phyloP scores from a whole-genome alignment of 2,329 filamentous ascomycete species.

The Chaetomium sp. region DNA sequence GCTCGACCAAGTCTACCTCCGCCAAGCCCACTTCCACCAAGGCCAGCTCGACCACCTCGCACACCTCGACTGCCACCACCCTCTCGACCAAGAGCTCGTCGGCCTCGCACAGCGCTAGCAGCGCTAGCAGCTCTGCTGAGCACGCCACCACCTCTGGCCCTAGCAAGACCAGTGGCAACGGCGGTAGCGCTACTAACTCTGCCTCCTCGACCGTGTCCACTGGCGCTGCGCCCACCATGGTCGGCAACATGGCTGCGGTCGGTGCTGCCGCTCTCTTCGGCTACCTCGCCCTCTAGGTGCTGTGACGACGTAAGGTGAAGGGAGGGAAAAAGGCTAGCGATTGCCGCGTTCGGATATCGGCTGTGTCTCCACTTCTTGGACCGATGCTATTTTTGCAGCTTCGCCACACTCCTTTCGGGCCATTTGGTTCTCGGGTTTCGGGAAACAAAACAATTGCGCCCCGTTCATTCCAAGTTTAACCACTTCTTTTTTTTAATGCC shows the following conservation, averaged over 20 bases:
- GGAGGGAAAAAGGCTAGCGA: background rate
- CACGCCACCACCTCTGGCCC: constrained; percentile 9
- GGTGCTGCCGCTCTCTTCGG: constrained; percentile 24
- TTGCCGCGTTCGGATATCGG: background rate
- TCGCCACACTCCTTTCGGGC: constrained; percentile 18
- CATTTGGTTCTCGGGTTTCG: background rate
- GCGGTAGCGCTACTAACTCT: constrained; percentile 8
- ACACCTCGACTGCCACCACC: constrained; percentile 21
- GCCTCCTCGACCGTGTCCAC: constrained; percentile 14
- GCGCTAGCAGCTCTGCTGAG: constrained; percentile 11
- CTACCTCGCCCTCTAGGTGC: constrained; percentile 19
- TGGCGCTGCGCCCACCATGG: constrained; percentile 22
- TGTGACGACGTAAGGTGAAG: background rate
- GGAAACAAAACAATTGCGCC: background rate
- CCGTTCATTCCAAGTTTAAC: background rate
- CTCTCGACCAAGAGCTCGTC: constrained; percentile 17
- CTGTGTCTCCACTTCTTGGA: constrained; percentile 5
- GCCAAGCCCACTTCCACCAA: constrained; percentile 23
- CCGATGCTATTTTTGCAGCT: constrained; percentile 16
- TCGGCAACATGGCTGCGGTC: constrained; percentile 20
- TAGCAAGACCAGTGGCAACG: constrained; percentile 2
- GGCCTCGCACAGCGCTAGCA: constrained; percentile 14
- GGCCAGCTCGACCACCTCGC: constrained; percentile 5
- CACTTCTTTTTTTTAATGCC: constrained; percentile 9
- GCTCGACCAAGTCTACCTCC: constrained; percentile 6